These are phyloP conservation scores for Blastomyces gilchristii DNA, from an alignment of 2,329 filamentous ascomycete species.

Conservation along the genomic window DNA sequence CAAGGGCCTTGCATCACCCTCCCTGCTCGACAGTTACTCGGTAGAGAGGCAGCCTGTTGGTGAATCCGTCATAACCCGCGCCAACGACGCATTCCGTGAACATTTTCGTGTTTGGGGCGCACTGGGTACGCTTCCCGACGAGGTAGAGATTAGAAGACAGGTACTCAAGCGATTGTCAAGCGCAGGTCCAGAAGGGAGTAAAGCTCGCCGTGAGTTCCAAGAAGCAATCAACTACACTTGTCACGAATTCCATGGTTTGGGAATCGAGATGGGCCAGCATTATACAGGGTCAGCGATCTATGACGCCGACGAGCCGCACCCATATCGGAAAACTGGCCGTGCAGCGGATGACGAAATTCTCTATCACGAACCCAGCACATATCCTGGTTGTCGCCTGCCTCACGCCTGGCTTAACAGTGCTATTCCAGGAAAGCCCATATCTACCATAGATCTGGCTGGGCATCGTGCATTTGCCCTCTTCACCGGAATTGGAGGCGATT, in stretches of 20 bases:
- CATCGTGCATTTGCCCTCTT: neutral
- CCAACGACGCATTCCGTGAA: slow-evolving; percentile 48
- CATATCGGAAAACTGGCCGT: slow-evolving; percentile 15
- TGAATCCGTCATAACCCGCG: slow-evolving; percentile 40
- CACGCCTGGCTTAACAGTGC: slow-evolving; percentile 52
- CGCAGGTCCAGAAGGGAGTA: slow-evolving; percentile 29
- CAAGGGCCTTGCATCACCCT: slow-evolving; percentile 19
- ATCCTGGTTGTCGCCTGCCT: slow-evolving; percentile 50
- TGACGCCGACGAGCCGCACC: slow-evolving; percentile 33
- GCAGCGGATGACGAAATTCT: slow-evolving; percentile 34
- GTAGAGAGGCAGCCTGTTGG: slow-evolving; percentile 42
- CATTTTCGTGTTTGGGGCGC: slow-evolving; percentile 40
- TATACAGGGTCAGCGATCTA: slow-evolving; percentile 42
- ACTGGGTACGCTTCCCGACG: slow-evolving; percentile 36
- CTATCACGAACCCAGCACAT: slow-evolving; percentile 42
- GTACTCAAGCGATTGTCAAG: slow-evolving; percentile 36
- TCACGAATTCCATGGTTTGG: slow-evolving; percentile 47
- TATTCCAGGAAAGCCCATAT: slow-evolving; percentile 38
- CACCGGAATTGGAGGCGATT: neutral
- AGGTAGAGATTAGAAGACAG: slow-evolving; percentile 30
- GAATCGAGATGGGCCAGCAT: slow-evolving; percentile 50
- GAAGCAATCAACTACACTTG: slow-evolving; percentile 35
- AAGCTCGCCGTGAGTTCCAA: slow-evolving; percentile 32
- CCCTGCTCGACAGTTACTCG: slow-evolving; percentile 23
- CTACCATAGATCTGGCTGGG: slow-evolving; percentile 30